Conservation (phyloP, 2,329 filamentous ascomycete genomes). For the Venturia asperata region DNA sequence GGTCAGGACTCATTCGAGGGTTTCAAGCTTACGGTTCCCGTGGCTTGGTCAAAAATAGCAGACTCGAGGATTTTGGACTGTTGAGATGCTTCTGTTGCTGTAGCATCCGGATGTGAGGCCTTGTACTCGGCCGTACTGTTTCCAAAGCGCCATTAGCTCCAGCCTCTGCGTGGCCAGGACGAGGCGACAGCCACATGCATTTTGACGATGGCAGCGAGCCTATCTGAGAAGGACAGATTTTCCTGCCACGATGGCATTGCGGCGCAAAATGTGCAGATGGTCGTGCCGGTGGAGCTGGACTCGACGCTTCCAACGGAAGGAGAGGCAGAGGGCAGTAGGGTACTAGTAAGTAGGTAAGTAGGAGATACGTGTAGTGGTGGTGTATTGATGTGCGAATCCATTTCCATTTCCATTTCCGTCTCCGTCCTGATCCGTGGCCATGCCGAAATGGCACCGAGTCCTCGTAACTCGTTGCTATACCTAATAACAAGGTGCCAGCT, state of each 20-base stretch:
- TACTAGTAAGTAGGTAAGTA: no score
- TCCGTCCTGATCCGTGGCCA: background rate
- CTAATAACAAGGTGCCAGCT: no score
- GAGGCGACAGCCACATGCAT: slow-evolving; percentile 36
- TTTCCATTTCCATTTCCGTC: no score
- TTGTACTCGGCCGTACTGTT: slow-evolving; percentile 45
- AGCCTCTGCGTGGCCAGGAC: background rate
- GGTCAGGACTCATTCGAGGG: background rate
- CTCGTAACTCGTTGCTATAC: background rate
- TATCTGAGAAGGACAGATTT: slow-evolving; percentile 38
- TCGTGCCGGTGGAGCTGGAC: background rate
- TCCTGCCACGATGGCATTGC: slow-evolving; percentile 33
- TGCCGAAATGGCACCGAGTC: background rate
- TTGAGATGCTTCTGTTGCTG: slow-evolving; percentile 38
- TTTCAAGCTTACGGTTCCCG: slow-evolving; percentile 10
- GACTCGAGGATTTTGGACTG: slow-evolving; percentile 11
- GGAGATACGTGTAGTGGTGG: no score
- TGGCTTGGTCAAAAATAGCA: slow-evolving; percentile 4
- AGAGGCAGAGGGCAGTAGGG: no score
- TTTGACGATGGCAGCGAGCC: slow-evolving; percentile 39
- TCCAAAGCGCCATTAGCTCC: slow-evolving; percentile 20
- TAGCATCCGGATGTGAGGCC: slow-evolving; percentile 37
- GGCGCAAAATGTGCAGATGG: background rate
- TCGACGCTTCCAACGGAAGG: background rate
- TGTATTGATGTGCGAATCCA: background rate